Evolutionary conservation across 73 alveolate species (phyloP).

Genomic region (Paramecium biaurelia): DNA sequence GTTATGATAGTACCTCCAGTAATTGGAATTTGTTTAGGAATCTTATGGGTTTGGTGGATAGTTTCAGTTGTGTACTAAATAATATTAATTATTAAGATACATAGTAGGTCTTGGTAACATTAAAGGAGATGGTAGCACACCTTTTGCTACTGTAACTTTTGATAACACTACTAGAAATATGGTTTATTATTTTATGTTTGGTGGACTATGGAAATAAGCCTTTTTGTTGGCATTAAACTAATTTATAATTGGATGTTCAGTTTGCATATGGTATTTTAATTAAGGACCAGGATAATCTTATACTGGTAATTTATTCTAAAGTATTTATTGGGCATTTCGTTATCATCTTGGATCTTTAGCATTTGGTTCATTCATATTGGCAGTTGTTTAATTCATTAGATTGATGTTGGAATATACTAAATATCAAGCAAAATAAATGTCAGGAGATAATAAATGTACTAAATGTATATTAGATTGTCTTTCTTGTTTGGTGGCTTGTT

Average conservation of each 20-base stretch:
- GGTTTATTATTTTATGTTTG: constrained; percentile 85
- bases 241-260: constrained; percentile 86
- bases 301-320: constrained; percentile 67
- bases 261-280: constrained; percentile 92
- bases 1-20: constrained; percentile 83
- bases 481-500: constrained; percentile 83
- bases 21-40: constrained; percentile 67
- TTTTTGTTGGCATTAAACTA: constrained; percentile 82
- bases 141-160: constrained; percentile 83
- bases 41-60: constrained; percentile 83
- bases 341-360: constrained; percentile 93
- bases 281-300: constrained; percentile 82
- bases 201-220: constrained; percentile 87
- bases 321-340: constrained; percentile 84
- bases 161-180: constrained; percentile 74
- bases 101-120: constrained; percentile 82
- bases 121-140: constrained; percentile 64
- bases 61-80: constrained; percentile 67
- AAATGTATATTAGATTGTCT: constrained; percentile 79
- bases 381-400: constrained; percentile 88
- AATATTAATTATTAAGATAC: neutral
- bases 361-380: constrained; percentile 90
- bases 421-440: constrained; percentile 72
- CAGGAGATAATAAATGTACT: constrained; percentile 71
- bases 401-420: constrained; percentile 80